These are phyloP conservation scores for Hymenoscyphus occultus DNA, from an alignment of 2,329 filamentous ascomycete genomes.

Conservation along the genomic window DNA sequence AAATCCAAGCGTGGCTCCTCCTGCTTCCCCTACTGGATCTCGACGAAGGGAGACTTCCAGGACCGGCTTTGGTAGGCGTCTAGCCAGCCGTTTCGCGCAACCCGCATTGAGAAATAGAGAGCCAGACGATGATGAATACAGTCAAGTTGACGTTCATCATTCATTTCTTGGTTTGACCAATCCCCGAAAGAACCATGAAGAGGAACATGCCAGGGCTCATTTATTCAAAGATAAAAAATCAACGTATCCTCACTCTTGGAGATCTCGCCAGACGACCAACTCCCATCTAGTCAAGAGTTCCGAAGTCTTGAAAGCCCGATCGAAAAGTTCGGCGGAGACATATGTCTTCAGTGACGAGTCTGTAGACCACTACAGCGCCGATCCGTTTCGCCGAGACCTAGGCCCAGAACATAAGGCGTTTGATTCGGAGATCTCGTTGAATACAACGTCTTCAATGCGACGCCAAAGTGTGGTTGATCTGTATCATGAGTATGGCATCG, in stretches of 20 bases:
- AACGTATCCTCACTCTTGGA: not conserved
- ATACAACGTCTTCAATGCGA: conserved; percentile 38
- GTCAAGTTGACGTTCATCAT: conserved; percentile 31
- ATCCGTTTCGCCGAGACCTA: conserved; percentile 10
- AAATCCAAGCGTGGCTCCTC: conserved; percentile 19
- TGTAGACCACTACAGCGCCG: conserved; percentile 2
- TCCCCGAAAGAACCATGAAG: conserved; percentile 28
- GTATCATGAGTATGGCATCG: conserved; percentile 47
- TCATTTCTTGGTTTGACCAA: conserved; percentile 32
- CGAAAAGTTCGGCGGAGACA: conserved; percentile 17
- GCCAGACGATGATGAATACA: conserved; percentile 30
- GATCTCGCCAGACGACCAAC: not conserved
- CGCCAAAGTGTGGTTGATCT: conserved; percentile 46
- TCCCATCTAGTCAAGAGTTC: not conserved
- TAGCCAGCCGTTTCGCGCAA: conserved; percentile 25
- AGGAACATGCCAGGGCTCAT: conserved; percentile 25
- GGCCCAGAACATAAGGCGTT: conserved; percentile 18
- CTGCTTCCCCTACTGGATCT: conserved; percentile 32
- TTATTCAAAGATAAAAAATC: not conserved
- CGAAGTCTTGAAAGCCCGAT: not conserved
- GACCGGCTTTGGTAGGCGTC: conserved; percentile 36
- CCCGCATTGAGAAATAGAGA: conserved; percentile 31
- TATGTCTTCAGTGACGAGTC: conserved; percentile 10
- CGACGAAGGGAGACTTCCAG: conserved; percentile 26
- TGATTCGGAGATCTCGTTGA: conserved; percentile 22